Conservation (phyloP, 208 protist genomes). For the Leishmania lainsoni region DNA sequence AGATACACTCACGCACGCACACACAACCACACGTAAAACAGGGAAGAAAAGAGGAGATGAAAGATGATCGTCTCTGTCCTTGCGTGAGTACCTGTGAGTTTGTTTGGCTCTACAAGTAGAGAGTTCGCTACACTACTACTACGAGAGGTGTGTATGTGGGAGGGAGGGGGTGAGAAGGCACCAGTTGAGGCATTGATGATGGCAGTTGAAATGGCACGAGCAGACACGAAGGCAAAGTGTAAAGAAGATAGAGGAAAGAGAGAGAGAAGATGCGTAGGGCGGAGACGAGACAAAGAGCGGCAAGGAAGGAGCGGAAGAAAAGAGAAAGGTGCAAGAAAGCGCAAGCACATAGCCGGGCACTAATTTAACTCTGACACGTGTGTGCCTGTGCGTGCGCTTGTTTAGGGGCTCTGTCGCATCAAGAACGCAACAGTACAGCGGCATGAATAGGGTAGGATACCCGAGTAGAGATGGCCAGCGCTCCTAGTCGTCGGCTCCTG, state of each 20-base stretch:
- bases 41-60: neutral
- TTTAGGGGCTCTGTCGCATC: neutral
- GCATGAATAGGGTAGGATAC: neutral
- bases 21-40: neutral
- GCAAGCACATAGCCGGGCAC: neutral
- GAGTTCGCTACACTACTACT: constrained; percentile 7
- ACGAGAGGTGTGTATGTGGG: neutral
- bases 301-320: neutral
- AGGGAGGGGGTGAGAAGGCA: neutral
- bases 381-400: neutral
- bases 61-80: neutral
- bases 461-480: neutral
- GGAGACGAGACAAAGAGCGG: neutral
- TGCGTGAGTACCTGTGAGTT: neutral
- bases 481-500: neutral
- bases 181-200: neutral
- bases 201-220: neutral
- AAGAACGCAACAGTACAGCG: neutral
- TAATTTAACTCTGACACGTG: neutral
- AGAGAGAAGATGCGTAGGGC: neutral
- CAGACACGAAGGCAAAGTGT: neutral
- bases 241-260: neutral
- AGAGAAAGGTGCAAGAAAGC: neutral
- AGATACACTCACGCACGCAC: neutral
- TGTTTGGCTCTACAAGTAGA: neutral